Conservation (phyloP, 371 early-diverging fungal genomes). For the Actinomortierella ambigua region DNA sequence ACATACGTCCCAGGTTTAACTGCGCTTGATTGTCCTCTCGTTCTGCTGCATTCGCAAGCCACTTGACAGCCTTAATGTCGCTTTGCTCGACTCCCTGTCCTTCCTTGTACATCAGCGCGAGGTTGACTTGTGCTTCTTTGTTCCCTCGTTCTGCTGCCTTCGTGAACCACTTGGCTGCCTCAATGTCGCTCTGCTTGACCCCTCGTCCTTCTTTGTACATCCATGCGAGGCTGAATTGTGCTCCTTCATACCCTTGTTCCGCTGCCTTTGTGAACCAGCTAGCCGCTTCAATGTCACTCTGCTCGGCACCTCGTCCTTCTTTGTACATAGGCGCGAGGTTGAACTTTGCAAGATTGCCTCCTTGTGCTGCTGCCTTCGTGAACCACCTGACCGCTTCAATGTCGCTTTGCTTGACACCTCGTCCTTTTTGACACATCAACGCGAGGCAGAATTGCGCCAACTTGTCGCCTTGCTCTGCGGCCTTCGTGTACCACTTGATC, state of each 20-base stretch:
- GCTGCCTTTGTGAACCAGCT: slow-evolving; percentile 79
- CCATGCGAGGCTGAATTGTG: neutral
- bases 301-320: slow-evolving; percentile 79
- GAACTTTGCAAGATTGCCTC: slow-evolving; percentile 83
- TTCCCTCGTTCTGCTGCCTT: slow-evolving; percentile 54
- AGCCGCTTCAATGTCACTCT: slow-evolving; percentile 64
- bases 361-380: slow-evolving; percentile 74
- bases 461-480: slow-evolving; percentile 73
- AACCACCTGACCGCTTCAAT: slow-evolving; percentile 76
- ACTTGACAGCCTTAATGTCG: slow-evolving; percentile 67
- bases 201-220: no score
- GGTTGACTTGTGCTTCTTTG: slow-evolving; percentile 54
- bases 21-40: slow-evolving; percentile 76
- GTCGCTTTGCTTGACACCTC: slow-evolving; percentile 65
- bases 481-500: slow-evolving; percentile 68
- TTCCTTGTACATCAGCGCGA: slow-evolving; percentile 83
- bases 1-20: slow-evolving; percentile 84
- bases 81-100: slow-evolving; percentile 79
- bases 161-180: slow-evolving; percentile 73
- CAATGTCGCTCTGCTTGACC: neutral
- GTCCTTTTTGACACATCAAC: slow-evolving; percentile 80
- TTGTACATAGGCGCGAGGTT: slow-evolving; percentile 85
- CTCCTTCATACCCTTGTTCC: slow-evolving; percentile 60
- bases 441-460: slow-evolving; percentile 80
- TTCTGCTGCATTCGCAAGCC: slow-evolving; percentile 79